A percentile compares a stretch with the other conserved stretches of the same genome.
phyloP scores from a whole-genome alignment of 805 yeast genomes.

The Clavispora carvajalis region DNA sequence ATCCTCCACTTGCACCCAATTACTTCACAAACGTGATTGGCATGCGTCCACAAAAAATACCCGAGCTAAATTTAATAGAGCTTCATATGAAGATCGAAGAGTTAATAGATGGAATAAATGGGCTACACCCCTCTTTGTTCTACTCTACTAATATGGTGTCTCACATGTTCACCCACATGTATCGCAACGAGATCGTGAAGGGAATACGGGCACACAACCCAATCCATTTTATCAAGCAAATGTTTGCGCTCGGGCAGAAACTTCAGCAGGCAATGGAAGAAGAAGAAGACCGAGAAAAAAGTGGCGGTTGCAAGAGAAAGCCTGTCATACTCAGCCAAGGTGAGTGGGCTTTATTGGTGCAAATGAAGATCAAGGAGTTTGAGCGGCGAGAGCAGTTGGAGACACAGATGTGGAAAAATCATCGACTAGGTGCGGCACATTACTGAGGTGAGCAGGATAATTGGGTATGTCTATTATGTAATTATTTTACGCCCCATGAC shows the following conservation, averaged over 20 bases:
- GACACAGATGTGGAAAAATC: not conserved
- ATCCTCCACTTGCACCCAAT: too few relatives aligned
- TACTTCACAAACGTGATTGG: too few relatives aligned
- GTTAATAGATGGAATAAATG: not conserved
- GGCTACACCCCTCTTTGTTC: not conserved
- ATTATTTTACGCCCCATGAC: constrained; percentile 33
- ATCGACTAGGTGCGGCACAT: not conserved
- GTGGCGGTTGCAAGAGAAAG: not conserved
- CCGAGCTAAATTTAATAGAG: not conserved
- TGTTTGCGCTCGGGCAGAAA: not conserved
- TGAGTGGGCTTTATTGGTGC: not conserved
- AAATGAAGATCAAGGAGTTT: constrained; percentile 1
- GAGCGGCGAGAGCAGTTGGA: not conserved
- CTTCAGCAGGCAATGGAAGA: not conserved
- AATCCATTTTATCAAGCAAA: not conserved
- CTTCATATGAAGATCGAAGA: not conserved
- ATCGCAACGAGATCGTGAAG: not conserved
- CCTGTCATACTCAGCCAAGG: not conserved
- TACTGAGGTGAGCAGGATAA: not conserved
- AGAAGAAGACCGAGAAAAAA: not conserved
- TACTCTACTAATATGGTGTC: not conserved
- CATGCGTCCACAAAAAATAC: not conserved
- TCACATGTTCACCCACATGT: not conserved
- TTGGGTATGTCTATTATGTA: not conserved
- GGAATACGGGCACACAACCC: not conserved